Base-by-base conservation (phyloP, 2,329 filamentous ascomycete species). In the Aspergillus ruber region DNA sequence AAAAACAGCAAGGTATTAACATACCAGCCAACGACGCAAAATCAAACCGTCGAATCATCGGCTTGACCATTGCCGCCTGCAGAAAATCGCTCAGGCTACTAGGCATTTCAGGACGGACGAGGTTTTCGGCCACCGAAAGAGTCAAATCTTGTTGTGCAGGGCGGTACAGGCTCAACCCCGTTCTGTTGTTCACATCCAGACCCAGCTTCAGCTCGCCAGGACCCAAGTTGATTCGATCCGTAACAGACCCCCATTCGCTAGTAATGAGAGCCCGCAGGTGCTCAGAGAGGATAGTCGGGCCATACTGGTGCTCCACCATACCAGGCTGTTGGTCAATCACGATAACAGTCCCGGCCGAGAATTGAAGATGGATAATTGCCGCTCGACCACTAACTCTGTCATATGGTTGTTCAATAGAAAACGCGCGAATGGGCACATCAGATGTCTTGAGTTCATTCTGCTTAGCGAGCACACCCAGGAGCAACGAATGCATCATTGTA, bases 211-310 rank as follows among this genome's bases (percentile, higher is more conserved):
- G 64, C 66, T 89, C 85, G n/a, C 86, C 86, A 9, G 84, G 84
- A 2, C 78, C 74, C 46, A 94, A 76, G 56, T 95, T 95, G 61
- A 95, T 76, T 33, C 90, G 81, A 68, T 96, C 90, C 2, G 87
- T 88, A 13, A 94, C 74, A 38, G 84, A 88, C 43, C 89, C 88
- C 55, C 84, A 82, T 51, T 85, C 81, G 54, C 86, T 88, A 48
- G 89, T 83, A 27, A 88, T 76, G 45, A 94, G 78, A 15, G 94
- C 76, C 23, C 89, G 81, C 51, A 95, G 71, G 56, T 80, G 80
- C 59, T 93, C 85, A 0, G 88, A 88, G 45, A 90, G 76, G 23
- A 94, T 83, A 0, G 86, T 88, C 2, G 80, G 78, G 1, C 82
- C 74, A 29, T 76, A 73, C 29, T 82, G 81, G 35, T 78, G 72